Evolutionary conservation across 208 protist genomes (phyloP).

Genomic region (Acanthamoeba royreba): DNA sequence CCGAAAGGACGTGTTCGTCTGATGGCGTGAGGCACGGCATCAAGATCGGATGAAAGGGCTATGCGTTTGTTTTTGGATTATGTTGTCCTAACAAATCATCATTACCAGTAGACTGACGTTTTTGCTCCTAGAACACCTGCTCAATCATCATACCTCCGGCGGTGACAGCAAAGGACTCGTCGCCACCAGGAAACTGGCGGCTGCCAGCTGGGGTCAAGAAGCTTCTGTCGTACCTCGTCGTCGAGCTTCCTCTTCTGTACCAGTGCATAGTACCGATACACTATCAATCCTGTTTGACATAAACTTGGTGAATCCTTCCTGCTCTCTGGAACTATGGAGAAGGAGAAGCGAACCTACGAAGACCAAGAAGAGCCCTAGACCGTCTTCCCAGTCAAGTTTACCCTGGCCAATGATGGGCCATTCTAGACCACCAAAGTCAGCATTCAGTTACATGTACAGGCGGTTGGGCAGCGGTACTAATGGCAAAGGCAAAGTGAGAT

Average conservation of each 20-base stretch:
- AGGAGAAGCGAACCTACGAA: not conserved
- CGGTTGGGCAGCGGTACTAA: not conserved
- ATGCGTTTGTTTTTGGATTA: no score
- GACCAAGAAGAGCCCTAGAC: not conserved
- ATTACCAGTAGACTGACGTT: no score
- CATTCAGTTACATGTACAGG: not conserved
- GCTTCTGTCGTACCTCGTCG: not conserved
- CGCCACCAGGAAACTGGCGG: not conserved
- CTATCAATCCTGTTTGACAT: not conserved
- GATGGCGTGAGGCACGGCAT: no score
- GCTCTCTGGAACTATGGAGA: not conserved
- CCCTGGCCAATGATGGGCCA: slow-evolving; percentile 15
- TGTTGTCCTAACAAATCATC: no score
- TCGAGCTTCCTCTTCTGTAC: slow-evolving; percentile 33
- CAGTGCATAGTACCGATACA: slow-evolving; percentile 22
- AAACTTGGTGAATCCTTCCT: not conserved
- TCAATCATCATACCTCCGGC: no score
- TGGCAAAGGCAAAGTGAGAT: slow-evolving; percentile 50
- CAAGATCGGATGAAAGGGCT: no score
- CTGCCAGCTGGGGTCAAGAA: not conserved
- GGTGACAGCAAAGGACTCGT: not conserved
- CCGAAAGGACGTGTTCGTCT: no score
- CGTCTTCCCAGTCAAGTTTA: not conserved
- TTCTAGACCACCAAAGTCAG: not conserved
- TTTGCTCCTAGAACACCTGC: no score